These are phyloP conservation scores for Fusarium sp. DNA, from an alignment of 2,329 filamentous ascomycete species.

Conservation along the genomic window DNA sequence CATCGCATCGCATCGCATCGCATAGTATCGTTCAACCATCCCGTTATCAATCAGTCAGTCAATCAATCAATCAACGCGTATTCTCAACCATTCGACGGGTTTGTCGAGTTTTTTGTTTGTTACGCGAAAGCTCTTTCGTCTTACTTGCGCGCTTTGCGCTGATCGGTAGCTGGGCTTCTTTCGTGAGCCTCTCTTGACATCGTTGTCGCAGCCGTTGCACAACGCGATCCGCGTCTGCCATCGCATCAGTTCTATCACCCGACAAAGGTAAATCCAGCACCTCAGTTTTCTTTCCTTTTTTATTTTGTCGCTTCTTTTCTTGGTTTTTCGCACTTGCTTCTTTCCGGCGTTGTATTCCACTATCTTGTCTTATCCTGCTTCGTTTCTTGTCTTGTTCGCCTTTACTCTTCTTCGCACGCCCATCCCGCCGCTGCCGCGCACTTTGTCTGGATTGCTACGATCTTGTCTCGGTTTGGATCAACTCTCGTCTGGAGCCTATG, in stretches of 20 bases:
- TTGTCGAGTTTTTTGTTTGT: slow-evolving; percentile 21
- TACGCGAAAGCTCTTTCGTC: slow-evolving; percentile 39
- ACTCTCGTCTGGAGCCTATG: slow-evolving; percentile 32
- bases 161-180: slow-evolving; percentile 4
- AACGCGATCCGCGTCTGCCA: slow-evolving; percentile 46
- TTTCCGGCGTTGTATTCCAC: slow-evolving; percentile 25
- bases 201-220: slow-evolving; percentile 43
- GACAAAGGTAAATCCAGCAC: slow-evolving; percentile 42
- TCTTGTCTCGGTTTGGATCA: slow-evolving; percentile 37
- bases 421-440: slow-evolving; percentile 30
- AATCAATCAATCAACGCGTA: slow-evolving; percentile 25
- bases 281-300: slow-evolving; percentile 22
- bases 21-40: slow-evolving; percentile 40
- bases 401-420: slow-evolving; percentile 19
- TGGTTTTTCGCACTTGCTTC: not conserved
- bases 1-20: slow-evolving; percentile 32
- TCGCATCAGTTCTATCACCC: slow-evolving; percentile 42
- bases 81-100: slow-evolving; percentile 22
- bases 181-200: slow-evolving; percentile 33
- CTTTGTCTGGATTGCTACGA: slow-evolving; percentile 34
- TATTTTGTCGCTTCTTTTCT: slow-evolving; percentile 5
- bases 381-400: slow-evolving; percentile 12
- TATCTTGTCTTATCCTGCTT: slow-evolving; percentile 24
- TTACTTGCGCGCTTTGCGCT: slow-evolving; percentile 24
- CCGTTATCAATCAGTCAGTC: slow-evolving; percentile 14